Conservation (phyloP, 352 stramenopile genomes). For the Globisporangium sylvaticum region DNA sequence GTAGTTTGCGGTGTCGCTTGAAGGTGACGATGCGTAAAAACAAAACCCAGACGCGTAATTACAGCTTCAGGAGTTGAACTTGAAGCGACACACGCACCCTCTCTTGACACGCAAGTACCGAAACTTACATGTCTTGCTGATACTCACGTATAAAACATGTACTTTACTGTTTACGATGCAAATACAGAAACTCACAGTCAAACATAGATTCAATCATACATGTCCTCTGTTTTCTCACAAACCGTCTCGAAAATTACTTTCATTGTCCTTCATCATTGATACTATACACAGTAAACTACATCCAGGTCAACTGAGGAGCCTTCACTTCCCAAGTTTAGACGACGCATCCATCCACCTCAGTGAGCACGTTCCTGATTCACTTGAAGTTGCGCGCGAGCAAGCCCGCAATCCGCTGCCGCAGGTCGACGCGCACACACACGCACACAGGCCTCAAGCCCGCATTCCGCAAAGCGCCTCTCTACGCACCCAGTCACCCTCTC, state of each 20-base stretch:
- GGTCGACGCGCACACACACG: neutral
- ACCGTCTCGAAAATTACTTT: neutral
- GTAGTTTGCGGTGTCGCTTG: neutral
- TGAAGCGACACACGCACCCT: slow-evolving; percentile 23
- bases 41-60: slow-evolving; percentile 17
- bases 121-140: neutral
- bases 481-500: neutral
- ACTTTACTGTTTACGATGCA: neutral
- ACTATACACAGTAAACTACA: neutral
- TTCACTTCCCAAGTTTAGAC: neutral
- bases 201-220: neutral
- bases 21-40: neutral
- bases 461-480: neutral
- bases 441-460: neutral
- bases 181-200: neutral
- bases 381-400: slow-evolving; percentile 2
- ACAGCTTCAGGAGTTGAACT: slow-evolving; percentile 30
- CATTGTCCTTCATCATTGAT: neutral
- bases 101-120: neutral
- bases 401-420: neutral
- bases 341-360: neutral
- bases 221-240: neutral
- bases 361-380: slow-evolving; percentile 5
- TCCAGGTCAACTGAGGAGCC: neutral
- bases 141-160: neutral